Evolutionary conservation across 1,284 basidiomycete genomes (phyloP), one percentile per base, ranked within the genome.

Genomic region (Mrakiaceae sp.): DNA sequence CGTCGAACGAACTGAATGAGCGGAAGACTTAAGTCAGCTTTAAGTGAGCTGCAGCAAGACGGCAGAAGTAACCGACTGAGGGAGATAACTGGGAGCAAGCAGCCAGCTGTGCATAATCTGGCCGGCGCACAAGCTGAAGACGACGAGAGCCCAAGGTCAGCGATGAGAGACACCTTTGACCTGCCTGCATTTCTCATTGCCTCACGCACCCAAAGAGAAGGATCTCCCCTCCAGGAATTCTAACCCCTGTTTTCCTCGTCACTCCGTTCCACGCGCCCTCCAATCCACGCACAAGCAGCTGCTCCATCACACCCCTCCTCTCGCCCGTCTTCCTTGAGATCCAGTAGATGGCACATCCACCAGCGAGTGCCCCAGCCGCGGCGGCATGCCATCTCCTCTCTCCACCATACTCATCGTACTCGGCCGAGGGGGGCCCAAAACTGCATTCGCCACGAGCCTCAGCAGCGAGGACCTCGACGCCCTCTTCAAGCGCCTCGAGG

Each of bases 101-200:
- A 95, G 79, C 77, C 87, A 91, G 0, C 82, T 85, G 73, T 90
- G 94, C 78, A 94, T 82, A 73, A 96, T 95, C 75, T 96, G 92
- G 8, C 86, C 87, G 71, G 87, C 95, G 16, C 87, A 87, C 2
- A 93, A 71, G 9, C 86, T 82, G 72, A 97, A 97, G 8, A 93
- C 81, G 16, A 96, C 46, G 12, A 16, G 9, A 58, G 27, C 27
- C n/a, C 7, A 11, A 39, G 14, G 14, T 11, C 2, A 57, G 55
- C 14, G 8, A 16, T 40, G 5, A 9, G 14, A 27, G 27, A 49
- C 7, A 60, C 27, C 2, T 27, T 51, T 62, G 14, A 58, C 57
- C 52, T n/a, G 27, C 27, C 27, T 27, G 27, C 27, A 2, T 27
- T 27, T 2, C 27, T 27, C 27, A 27, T 27, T 27, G 27, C 27